Conservation (phyloP, 371 early-diverging fungal genomes). For the Ordospora pajunii region DNA sequence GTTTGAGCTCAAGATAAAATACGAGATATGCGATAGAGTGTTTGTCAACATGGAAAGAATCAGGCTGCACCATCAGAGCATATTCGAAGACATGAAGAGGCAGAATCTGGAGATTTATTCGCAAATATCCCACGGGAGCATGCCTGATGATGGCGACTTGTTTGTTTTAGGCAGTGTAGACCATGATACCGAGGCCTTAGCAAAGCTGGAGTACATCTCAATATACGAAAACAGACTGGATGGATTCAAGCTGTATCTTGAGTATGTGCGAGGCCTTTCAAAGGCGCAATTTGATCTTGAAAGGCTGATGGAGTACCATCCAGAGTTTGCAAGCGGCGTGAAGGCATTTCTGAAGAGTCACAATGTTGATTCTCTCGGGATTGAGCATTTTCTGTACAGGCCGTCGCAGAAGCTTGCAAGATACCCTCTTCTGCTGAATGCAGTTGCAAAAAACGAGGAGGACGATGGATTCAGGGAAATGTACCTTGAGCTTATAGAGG, state of each 20-base stretch:
- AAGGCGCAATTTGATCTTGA: constrained; percentile 53
- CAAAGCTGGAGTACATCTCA: constrained; percentile 42
- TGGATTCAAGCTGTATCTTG: constrained; percentile 23
- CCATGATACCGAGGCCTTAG: neutral
- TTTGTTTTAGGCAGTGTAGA: constrained; percentile 11
- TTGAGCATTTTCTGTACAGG: constrained; percentile 57
- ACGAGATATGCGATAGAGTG: constrained; percentile 38
- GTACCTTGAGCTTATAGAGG: constrained; percentile 25
- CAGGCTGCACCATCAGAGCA: constrained; percentile 12
- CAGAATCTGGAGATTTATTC: constrained; percentile 10
- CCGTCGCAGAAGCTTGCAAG: constrained; percentile 56
- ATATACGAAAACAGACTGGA: constrained; percentile 31
- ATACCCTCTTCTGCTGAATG: constrained; percentile 55
- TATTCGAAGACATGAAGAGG: constrained; percentile 22
- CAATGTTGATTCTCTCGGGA: constrained; percentile 48
- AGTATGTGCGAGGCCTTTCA: constrained; percentile 42
- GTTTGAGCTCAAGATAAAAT: constrained; percentile 22
- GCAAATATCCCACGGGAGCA: neutral
- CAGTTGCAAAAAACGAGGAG: constrained; percentile 53
- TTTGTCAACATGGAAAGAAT: constrained; percentile 47
- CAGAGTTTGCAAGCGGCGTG: constrained; percentile 45
- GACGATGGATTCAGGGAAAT: constrained; percentile 10
- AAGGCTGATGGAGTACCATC: constrained; percentile 22
- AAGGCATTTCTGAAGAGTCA: constrained; percentile 39
- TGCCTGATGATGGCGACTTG: neutral